Conservation (phyloP, 331 rosid species). For the Spiraea crenata region DNA sequence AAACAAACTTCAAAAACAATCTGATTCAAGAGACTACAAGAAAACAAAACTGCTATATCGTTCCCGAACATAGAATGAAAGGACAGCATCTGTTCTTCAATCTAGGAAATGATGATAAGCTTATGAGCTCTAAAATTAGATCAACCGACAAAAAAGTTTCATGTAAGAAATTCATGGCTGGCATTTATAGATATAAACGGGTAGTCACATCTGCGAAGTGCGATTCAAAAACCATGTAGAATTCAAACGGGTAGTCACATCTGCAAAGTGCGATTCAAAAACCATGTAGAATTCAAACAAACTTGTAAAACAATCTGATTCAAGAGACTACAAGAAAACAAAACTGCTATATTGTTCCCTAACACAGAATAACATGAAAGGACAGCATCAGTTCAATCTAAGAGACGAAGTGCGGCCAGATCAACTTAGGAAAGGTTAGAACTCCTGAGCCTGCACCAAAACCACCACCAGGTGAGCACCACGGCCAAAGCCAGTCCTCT, state of each 20-base stretch:
- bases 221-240: background rate
- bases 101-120: no score
- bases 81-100: no score
- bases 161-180: background rate
- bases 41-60: constrained; percentile 13
- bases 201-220: background rate
- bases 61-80: background rate
- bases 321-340: background rate
- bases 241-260: background rate
- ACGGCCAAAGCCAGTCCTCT: constrained; percentile 85
- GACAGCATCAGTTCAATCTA: background rate
- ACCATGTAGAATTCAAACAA: background rate
- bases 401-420: background rate
- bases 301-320: background rate
- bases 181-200: background rate
- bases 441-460: constrained; percentile 61
- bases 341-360: constrained; percentile 8
- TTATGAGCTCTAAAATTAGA: no score
- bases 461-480: constrained; percentile 46
- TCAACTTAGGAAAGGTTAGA: constrained; percentile 39
- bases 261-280: background rate
- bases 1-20: background rate
- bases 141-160: no score
- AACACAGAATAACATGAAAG: background rate
- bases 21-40: background rate